Conservation (phyloP, 2,329 filamentous ascomycete genomes). For the Teratosphaeria gauchensis region DNA sequence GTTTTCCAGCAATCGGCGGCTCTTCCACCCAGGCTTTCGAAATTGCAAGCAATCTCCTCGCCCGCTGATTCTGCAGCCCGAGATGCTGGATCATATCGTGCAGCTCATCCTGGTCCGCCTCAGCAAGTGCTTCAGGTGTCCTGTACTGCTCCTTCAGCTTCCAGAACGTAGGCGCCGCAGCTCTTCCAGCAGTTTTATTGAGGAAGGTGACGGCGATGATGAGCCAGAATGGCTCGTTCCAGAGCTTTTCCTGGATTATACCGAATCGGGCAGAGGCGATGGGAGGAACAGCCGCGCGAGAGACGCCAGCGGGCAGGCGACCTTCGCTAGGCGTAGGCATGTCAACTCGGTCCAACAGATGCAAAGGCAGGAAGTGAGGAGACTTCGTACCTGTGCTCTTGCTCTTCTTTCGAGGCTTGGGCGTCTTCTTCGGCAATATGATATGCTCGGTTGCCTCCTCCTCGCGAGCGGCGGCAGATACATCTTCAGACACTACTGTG, state of each 20-base stretch:
- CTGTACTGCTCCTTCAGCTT: constrained; percentile 59
- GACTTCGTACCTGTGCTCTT: constrained; percentile 18
- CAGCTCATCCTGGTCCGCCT: constrained; percentile 47
- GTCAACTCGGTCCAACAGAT: constrained; percentile 19
- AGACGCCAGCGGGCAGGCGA: constrained; percentile 26
- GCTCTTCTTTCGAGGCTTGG: constrained; percentile 1
- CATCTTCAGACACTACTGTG: not conserved
- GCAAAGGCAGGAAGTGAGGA: constrained; percentile 13
- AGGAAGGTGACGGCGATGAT: constrained; percentile 77
- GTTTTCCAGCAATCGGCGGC: constrained; percentile 52
- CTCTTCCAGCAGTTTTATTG: constrained; percentile 65
- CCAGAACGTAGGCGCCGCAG: constrained; percentile 68
- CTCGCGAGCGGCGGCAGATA: not conserved
- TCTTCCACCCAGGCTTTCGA: constrained; percentile 57
- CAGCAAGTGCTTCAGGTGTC: constrained; percentile 52
- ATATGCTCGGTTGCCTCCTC: not conserved
- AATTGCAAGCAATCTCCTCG: constrained; percentile 58
- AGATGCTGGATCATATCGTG: constrained; percentile 56
- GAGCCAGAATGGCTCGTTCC: constrained; percentile 65
- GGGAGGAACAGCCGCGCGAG: constrained; percentile 53
- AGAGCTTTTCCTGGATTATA: constrained; percentile 73
- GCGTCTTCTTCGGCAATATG: not conserved
- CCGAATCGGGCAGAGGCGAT: constrained; percentile 58
- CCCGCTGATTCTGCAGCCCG: constrained; percentile 60
- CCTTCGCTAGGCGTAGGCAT: constrained; percentile 17